These are phyloP conservation scores for Pterocarpus macrocarpus DNA, from an alignment of 306 rosid genomes.

Conservation along the genomic window DNA sequence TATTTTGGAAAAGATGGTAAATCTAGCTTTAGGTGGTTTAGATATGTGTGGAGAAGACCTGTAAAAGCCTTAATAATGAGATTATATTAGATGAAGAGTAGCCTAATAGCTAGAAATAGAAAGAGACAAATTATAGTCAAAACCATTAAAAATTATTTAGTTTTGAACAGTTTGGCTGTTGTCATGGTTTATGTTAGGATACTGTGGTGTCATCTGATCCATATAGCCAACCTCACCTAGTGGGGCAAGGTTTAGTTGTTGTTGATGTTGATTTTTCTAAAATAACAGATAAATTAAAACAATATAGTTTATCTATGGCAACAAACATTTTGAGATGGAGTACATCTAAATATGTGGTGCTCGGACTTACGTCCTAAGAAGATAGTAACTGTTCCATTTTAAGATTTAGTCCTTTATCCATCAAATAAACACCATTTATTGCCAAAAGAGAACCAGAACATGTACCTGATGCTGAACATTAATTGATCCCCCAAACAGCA, in stretches of 20 bases:
- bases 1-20: too few species aligned
- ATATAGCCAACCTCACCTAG: neutral
- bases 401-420: neutral
- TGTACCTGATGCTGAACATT: constrained; percentile 89
- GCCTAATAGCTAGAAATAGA: too few species aligned
- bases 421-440: constrained; percentile 12
- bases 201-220: neutral
- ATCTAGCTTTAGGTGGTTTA: too few species aligned
- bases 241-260: neutral
- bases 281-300: constrained; percentile 7
- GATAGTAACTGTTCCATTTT: neutral
- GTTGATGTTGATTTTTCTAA: neutral
- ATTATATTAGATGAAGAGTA: too few species aligned
- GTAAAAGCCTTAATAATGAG: too few species aligned
- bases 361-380: neutral
- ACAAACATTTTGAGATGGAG: neutral
- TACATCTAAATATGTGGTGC: neutral
- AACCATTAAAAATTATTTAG: too few species aligned
- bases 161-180: too few species aligned
- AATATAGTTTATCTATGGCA: neutral
- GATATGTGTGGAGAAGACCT: too few species aligned
- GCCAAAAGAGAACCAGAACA: constrained; percentile 15
- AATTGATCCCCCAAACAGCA: constrained; percentile 93
- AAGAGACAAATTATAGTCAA: too few species aligned
- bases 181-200: too few species aligned